Base-by-base conservation (phyloP, 345 rosid genomes). In the Melaleuca alternifolia region DNA sequence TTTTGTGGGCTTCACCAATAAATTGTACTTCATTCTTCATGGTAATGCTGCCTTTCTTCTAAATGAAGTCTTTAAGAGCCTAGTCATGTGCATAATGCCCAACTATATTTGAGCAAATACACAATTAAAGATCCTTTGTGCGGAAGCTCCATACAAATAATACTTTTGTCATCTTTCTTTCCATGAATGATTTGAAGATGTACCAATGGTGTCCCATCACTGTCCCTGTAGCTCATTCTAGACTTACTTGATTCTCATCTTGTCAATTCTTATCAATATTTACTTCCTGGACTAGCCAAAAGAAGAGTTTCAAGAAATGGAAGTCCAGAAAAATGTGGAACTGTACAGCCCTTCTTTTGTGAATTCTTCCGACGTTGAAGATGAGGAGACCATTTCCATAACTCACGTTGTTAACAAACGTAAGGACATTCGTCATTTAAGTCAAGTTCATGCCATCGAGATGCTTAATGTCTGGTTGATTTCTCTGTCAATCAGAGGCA, bases 371-470 rank as follows among this genome's bases (percentile, higher is more conserved):
- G 98, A 96, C 85, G 89, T 92, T 84, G 99, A 95, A 87, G 96
- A 94, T 56, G 99, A 96, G 81, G 94, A 94, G 75, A 86, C 83
- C 3, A 44, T 89, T 77, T 85, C 85, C 85, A 89, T 87, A 54
- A 92, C 93, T 89, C 98, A 89, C 75, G 92, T 93, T 23, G 95
- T 95, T 86, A 96, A 97, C 85, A 96, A 97, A 90, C 99, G 99
- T 97, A 91, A 86, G 95, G 11, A 44, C 10, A 50, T 75, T 53
- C 14, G 30, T 46, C n/a, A 14, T 15, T 65, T 71, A 71, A 71
- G 79, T 33, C 48, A 33, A 33, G 48, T 71, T 71, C 79, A 71
- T 71, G 24, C 46, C 48, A 71, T 71, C 16, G 79, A 71, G 46
- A 65, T 33, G 57, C 41, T n/a, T n/a, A 33, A 83, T 83, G 41